These are phyloP conservation scores for Citrus sp. DNA, from an alignment of 345 rosid species.

Conservation along the genomic window DNA sequence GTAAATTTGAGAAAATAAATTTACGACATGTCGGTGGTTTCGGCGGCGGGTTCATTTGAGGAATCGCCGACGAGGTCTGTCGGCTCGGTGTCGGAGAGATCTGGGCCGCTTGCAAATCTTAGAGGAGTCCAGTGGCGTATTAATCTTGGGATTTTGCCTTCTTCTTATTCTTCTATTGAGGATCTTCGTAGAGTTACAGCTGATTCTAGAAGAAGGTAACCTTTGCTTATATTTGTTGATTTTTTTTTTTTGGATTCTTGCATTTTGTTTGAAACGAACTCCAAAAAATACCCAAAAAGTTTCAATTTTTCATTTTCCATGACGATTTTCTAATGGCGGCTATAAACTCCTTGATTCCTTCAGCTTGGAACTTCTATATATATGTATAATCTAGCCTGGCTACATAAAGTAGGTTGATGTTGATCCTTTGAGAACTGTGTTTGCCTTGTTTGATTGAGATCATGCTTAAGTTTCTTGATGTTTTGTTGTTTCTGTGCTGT, in stretches of 20 bases:
- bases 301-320: not conserved
- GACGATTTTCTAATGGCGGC: not conserved
- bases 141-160: conserved; percentile 75
- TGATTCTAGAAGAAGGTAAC: conserved; percentile 79
- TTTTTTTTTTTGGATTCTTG: not conserved
- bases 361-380: not conserved
- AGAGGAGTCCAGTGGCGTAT: conserved; percentile 91
- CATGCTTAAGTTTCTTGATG: not conserved
- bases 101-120: conserved; percentile 38
- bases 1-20: not conserved
- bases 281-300: not conserved
- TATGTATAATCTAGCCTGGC: too few species aligned
- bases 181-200: conserved; percentile 85
- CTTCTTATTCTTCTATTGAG: conserved; percentile 55
- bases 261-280: not conserved
- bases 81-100: not conserved
- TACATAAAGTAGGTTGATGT: too few species aligned
- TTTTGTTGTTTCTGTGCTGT: not conserved
- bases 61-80: conserved; percentile 6
- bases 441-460: not conserved
- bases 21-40: not conserved
- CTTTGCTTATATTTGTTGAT: not conserved
- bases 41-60: conserved; percentile 1
- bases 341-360: not conserved
- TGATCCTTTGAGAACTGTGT: too few species aligned